Conservation (phyloP, 2,329 filamentous ascomycete genomes). For the Fusarium odoratissimum region DNA sequence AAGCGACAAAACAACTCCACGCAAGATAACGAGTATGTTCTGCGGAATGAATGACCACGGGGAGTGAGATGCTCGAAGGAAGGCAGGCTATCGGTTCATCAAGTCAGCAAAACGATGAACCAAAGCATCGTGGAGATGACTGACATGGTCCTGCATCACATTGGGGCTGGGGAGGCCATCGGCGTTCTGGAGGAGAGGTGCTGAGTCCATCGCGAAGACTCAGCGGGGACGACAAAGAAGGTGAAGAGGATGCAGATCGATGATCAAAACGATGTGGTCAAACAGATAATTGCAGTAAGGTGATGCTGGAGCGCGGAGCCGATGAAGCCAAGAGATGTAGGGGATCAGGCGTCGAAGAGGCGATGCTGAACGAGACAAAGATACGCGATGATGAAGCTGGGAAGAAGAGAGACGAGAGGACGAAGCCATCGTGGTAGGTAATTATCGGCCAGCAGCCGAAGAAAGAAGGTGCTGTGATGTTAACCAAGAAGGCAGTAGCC, state of each 20-base stretch:
- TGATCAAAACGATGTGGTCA: background rate
- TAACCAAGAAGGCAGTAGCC: background rate
- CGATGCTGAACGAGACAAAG: constrained; percentile 10
- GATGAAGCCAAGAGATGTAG: constrained; percentile 23
- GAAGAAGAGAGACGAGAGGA: background rate
- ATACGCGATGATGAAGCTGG: constrained; percentile 15
- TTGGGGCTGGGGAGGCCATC: constrained; percentile 49
- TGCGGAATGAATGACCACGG: constrained; percentile 62
- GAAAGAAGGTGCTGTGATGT: background rate
- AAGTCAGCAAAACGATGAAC: constrained; percentile 17
- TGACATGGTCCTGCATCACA: constrained; percentile 52
- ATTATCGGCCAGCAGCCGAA: background rate
- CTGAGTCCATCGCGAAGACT: constrained; percentile 47
- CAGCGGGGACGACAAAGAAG: background rate
- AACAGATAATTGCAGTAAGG: background rate
- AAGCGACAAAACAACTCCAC: constrained; percentile 57
- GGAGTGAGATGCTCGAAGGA: constrained; percentile 63
- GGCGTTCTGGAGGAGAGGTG: constrained; percentile 49
- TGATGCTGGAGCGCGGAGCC: constrained; percentile 14
- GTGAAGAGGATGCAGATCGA: background rate
- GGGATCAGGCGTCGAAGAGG: constrained; percentile 7
- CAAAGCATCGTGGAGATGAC: background rate
- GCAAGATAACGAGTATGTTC: constrained; percentile 57
- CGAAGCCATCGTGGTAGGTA: background rate
- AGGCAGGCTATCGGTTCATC: constrained; percentile 56